Conservation (phyloP, 2,329 filamentous ascomycete genomes). For the Botrytis galanthina region DNA sequence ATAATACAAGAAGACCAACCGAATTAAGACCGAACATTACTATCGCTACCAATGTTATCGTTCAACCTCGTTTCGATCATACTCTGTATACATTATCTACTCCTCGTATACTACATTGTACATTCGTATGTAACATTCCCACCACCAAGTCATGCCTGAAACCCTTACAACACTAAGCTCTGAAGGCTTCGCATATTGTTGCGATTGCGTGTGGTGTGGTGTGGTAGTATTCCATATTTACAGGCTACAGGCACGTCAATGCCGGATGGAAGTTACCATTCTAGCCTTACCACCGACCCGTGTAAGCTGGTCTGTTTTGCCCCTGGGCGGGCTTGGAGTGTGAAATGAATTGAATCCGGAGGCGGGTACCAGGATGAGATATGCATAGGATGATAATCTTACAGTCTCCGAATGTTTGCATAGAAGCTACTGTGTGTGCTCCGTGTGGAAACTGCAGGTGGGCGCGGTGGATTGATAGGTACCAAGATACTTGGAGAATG, state of each 20-base stretch:
- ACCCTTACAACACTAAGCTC: not conserved
- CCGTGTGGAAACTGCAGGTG: not conserved
- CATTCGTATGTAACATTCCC: not conserved
- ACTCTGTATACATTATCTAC: not conserved
- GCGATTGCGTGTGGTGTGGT: not conserved
- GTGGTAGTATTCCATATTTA: not conserved
- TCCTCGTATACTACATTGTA: too few species aligned
- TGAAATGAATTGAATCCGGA: not conserved
- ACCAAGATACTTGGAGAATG: not conserved
- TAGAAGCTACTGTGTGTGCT: slow-evolving; percentile 8
- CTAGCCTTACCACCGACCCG: not conserved
- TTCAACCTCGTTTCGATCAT: not conserved
- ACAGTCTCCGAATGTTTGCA: slow-evolving; percentile 3
- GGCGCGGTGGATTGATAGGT: not conserved
- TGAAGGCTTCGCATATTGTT: not conserved
- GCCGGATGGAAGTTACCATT: slow-evolving; percentile 9
- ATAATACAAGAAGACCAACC: not conserved
- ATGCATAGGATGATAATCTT: not conserved
- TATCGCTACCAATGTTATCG: not conserved
- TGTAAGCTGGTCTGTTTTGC: slow-evolving; percentile 5
- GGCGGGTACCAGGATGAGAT: not conserved
- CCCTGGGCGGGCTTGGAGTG: not conserved
- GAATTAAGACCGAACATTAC: not conserved
- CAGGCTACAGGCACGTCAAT: not conserved
- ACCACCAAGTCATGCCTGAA: not conserved